Evolutionary conservation across 73 alveolate species (phyloP).

Genomic region (Tetrahymena elliotti): DNA sequence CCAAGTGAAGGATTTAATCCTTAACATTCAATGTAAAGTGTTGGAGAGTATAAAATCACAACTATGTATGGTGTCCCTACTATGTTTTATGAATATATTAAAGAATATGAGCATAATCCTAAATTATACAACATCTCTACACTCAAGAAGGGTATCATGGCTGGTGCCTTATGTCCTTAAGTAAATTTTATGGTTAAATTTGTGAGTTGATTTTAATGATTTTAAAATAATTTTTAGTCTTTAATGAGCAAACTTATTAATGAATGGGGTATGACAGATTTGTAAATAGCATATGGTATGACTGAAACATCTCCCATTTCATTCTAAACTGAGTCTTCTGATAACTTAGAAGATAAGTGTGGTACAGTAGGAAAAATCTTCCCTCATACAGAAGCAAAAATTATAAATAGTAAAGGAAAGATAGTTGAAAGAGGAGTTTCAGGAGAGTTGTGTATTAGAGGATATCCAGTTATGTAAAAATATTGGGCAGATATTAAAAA

Average conservation of each 20-base stretch:
- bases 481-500: slow-evolving; percentile 73
- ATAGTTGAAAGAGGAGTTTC: slow-evolving; percentile 33
- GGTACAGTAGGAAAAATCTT: slow-evolving; percentile 50
- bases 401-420: slow-evolving; percentile 33
- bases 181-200: not conserved
- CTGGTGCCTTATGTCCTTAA: slow-evolving; percentile 70
- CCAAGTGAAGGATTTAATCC: slow-evolving; percentile 71
- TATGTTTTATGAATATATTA: slow-evolving; percentile 55
- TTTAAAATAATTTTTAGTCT: not conserved
- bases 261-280: not conserved
- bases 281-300: slow-evolving; percentile 23
- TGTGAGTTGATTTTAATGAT: no score
- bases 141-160: slow-evolving; percentile 64
- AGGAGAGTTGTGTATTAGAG: slow-evolving; percentile 65
- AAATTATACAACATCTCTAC: slow-evolving; percentile 10
- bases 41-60: slow-evolving; percentile 45
- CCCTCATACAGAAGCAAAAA: slow-evolving; percentile 49
- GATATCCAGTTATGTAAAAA: slow-evolving; percentile 61
- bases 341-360: slow-evolving; percentile 11
- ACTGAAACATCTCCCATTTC: slow-evolving; percentile 38
- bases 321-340: slow-evolving; percentile 15
- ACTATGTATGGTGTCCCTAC: slow-evolving; percentile 78
- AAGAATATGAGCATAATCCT: slow-evolving; percentile 31
- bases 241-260: not conserved
- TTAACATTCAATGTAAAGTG: slow-evolving; percentile 41